Base-by-base conservation (phyloP, 352 stramenopile genomes). In the Phytophthora aleatoria region DNA sequence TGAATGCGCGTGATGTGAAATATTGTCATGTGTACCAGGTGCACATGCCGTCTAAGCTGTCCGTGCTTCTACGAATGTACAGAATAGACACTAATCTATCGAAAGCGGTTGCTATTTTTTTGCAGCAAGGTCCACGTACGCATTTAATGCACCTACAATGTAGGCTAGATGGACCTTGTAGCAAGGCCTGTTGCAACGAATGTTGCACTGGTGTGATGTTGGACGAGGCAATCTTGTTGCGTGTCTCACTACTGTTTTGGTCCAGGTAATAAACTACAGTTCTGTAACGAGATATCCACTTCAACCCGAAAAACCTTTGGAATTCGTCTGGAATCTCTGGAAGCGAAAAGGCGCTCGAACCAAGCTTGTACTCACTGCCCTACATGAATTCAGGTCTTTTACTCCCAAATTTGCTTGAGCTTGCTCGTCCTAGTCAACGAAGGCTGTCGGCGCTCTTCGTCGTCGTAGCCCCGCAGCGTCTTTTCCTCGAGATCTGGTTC, bases 401-500 rank as follows among this genome's bases (percentile, higher is more conserved):
- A 54, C 13, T 48, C 16, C 20, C 50, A 30, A 13, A 36, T 35
- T 20, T 16, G 8, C 24, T 33, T 33, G 10, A 13, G 16, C 16
- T 42, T 51, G 13, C 11, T 9, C 36, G 11, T 30, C 20, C 33
- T 28, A 41, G 45, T 28, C 13, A 41, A 38, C 20, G 53, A 64
- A 52, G 61, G 61, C 9, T 64, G 61, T 39, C 54, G 61, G 6
- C 42, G 38, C 27, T 71, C 63, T n/a, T 67, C 30, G 1, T 39
- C 15, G 3, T 50, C 31, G 26, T 20, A 16, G 12, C 24, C 20
- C 13, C 36, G 24, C 16, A 28, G 28, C 16, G 15, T n/a, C 12
- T 41, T 41, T n/a, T 41, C 35, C 5, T 41, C 35, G 2, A n/a
- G n/a, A 1, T 4, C 12, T 41, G 2, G 10, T 6, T n/a, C 35